phyloP scores from a whole-genome alignment of 2,329 filamentous ascomycete species.

The Septoria linicola region DNA sequence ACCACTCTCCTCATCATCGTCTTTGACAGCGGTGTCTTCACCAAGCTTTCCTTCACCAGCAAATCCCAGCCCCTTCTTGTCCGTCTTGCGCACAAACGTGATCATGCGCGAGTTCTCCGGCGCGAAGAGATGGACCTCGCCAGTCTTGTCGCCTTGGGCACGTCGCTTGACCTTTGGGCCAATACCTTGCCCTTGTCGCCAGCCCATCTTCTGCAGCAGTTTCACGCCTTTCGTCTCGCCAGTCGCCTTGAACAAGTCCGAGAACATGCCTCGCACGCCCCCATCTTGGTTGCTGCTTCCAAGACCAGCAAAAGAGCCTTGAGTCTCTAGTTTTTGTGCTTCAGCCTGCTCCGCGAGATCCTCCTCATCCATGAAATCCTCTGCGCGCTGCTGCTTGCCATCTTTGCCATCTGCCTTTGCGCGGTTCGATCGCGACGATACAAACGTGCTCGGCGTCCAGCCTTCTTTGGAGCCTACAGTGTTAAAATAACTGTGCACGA shows the following conservation, averaged over 20 bases:
- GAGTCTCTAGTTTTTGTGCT: constrained; percentile 69
- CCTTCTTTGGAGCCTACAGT: constrained; percentile 98
- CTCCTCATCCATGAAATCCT: constrained; percentile 98
- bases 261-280: constrained; percentile 53
- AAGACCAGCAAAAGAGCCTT: constrained; percentile 70
- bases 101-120: constrained; percentile 76
- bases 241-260: constrained; percentile 68
- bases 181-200: constrained; percentile 90
- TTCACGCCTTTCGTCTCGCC: constrained; percentile 86
- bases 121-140: constrained; percentile 70
- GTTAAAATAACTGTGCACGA: constrained; percentile 78
- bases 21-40: constrained; percentile 35
- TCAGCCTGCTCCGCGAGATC: constrained; percentile 86
- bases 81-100: constrained; percentile 62
- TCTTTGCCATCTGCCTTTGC: constrained; percentile 62
- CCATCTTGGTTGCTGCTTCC: constrained; percentile 63
- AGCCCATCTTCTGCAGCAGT: constrained; percentile 88
- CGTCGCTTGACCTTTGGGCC: constrained; percentile 78
- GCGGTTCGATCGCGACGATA: constrained; percentile 81
- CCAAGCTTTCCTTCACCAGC: constrained; percentile 57
- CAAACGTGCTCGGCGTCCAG: constrained; percentile 89
- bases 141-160: constrained; percentile 64
- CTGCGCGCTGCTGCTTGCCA: constrained; percentile 60
- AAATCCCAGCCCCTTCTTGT: constrained; percentile 70
- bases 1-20: constrained; percentile 35